Base-by-base conservation (phyloP, 2,329 filamentous ascomycete genomes). In the Canariomyces notabilis region DNA sequence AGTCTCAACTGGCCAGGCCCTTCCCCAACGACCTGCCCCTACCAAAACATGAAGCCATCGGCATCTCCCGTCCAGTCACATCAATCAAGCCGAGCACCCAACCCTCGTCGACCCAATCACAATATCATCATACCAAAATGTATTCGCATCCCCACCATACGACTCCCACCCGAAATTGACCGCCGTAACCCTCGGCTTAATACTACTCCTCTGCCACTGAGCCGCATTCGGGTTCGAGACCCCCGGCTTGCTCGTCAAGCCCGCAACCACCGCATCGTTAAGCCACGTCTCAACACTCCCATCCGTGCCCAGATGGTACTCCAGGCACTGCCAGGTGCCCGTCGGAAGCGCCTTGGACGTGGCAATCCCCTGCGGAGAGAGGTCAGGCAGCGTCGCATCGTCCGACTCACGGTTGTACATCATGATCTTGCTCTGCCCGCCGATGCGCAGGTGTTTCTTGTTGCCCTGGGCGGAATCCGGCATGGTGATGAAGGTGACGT, bases 381-480 rank as follows among this genome's bases (percentile, higher is more conserved):
- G 72, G 46, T 81, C 76, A 0, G 78, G 79, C 0, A 82, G 73
- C 1, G 79, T 82, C 0, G 78, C 78, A 50, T 82, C 78, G 60
- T 82, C 77, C 14, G 72, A 71, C 57, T 82, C 78, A 60, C 77
- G 77, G 69, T 82, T 82, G 69, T 76, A 82, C 77, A 82, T 81
- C 26, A 82, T 63, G 58, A 82, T 81, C 52, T 73, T 70, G 64
- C 65, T 74, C 62, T 81, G 78, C 5, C 77, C 78, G 35, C 78
- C 77, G 49, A 82, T 80, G 46, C 79, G 76, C 23, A 82, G 74
- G 56, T 82, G 77, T 64, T 82, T 81, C 44, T 73, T 73, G 36
- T 62, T 60, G 49, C 73, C 76, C 49, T 77, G 76, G 2, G 74
- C 68, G 0, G 75, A 66, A 64, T 82, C 79, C 2, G 77, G 73